phyloP scores from a whole-genome alignment of 495 filamentous ascomycete genomes.

The Penicillium bovifimosum region DNA sequence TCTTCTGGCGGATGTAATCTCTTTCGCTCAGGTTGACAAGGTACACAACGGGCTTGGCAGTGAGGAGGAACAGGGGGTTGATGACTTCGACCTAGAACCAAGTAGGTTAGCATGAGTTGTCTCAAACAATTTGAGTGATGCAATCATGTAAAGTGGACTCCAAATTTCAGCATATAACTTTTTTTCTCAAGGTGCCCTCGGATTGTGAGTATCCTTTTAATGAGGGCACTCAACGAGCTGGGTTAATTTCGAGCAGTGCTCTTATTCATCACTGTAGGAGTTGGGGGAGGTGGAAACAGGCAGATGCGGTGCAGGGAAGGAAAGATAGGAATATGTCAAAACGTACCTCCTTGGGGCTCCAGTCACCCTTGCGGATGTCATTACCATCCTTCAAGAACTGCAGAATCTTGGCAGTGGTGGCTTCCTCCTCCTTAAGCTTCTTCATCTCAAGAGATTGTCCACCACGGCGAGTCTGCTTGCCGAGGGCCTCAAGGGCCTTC shows the following conservation, averaged over 20 bases:
- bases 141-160: slow-evolving; percentile 17
- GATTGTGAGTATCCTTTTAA: slow-evolving; percentile 53
- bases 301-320: slow-evolving; percentile 1
- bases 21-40: slow-evolving; percentile 95
- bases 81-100: slow-evolving; percentile 81
- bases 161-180: slow-evolving; percentile 46
- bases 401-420: slow-evolving; percentile 82
- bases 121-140: slow-evolving; percentile 19
- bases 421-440: slow-evolving; percentile 92
- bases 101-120: slow-evolving; percentile 23
- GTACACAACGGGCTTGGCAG: slow-evolving; percentile 96
- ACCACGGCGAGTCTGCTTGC: slow-evolving; percentile 89
- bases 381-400: slow-evolving; percentile 78
- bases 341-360: slow-evolving; percentile 93
- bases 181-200: slow-evolving; percentile 80
- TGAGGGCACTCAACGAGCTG: slow-evolving; percentile 94
- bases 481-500: slow-evolving; percentile 82
- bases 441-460: slow-evolving; percentile 98
- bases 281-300: background rate
- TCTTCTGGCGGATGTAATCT: slow-evolving; percentile 98
- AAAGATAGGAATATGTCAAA: slow-evolving; percentile 3
- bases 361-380: slow-evolving; percentile 85
- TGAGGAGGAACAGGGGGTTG: slow-evolving; percentile 91
- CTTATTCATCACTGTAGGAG: slow-evolving; percentile 85
- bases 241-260: slow-evolving; percentile 96